Percentiles rank a stretch among this genome's conserved stretches.
phyloP scores from a whole-genome alignment of 73 alveolate genomes.

The Paramecium pentaurelia region DNA sequence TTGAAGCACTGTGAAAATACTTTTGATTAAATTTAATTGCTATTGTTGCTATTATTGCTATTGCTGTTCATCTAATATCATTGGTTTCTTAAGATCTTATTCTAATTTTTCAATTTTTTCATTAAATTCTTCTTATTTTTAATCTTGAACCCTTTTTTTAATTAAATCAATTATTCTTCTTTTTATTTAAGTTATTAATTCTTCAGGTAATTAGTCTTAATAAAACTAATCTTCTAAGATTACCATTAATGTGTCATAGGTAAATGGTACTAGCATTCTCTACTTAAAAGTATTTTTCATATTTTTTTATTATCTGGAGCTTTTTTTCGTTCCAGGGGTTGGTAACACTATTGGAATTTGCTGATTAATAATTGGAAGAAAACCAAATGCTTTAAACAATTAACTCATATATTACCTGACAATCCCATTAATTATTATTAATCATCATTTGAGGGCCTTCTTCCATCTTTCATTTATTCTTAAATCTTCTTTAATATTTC shows the following conservation, averaged over 20 bases:
- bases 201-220: not conserved
- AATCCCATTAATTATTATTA: not conserved
- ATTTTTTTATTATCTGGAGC: slow-evolving; percentile 22
- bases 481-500: not conserved
- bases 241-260: slow-evolving; percentile 26
- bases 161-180: not conserved
- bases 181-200: not conserved
- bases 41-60: not conserved
- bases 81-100: not conserved
- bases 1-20: not conserved
- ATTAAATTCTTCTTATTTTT: slow-evolving; percentile 20
- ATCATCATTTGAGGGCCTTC: not conserved
- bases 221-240: slow-evolving; percentile 30
- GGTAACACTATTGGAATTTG: not conserved
- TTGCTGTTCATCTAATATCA: not conserved
- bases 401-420: not conserved
- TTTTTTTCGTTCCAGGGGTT: slow-evolving; percentile 8
- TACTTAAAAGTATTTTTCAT: not conserved
- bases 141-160: slow-evolving; percentile 27
- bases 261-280: slow-evolving; percentile 12
- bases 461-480: slow-evolving; percentile 29
- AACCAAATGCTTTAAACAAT: not conserved
- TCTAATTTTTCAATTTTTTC: not conserved
- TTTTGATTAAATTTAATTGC: not conserved
- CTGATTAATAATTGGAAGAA: not conserved